A percentile compares a stretch with the other conserved stretches of the same genome.
Evolutionary conservation across 345 rosid species (phyloP).

Genomic region (Xanthoceras sorbifolium): DNA sequence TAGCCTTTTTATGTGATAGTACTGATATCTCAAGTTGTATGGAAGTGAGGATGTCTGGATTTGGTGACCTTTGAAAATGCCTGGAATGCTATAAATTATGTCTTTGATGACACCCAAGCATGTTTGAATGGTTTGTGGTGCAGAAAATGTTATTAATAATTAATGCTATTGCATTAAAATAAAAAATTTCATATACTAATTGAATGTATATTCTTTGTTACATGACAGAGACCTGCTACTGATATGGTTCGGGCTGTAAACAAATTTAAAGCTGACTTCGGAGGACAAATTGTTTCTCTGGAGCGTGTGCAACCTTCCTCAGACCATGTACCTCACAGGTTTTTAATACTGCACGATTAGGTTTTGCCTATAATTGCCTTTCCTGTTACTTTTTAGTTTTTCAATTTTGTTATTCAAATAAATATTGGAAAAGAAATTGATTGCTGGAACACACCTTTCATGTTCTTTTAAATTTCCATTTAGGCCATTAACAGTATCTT

Average conservation of each 20-base stretch:
- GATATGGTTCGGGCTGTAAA: conserved; percentile 92
- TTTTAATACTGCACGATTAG: neutral
- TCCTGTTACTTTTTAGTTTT: neutral
- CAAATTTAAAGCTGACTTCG: conserved; percentile 92
- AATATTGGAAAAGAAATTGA: neutral
- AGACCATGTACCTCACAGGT: conserved; percentile 97
- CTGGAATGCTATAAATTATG: conserved; percentile 2
- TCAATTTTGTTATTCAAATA: neutral
- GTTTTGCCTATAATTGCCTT: neutral
- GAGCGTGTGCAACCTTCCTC: conserved; percentile 96
- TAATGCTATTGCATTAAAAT: conserved; percentile 5
- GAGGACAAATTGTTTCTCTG: conserved; percentile 82
- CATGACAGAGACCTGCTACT: conserved; percentile 69
- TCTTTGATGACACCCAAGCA: neutral
- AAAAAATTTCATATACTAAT: neutral
- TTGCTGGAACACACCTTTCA: neutral
- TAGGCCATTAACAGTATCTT: neutral
- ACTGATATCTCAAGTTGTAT: neutral
- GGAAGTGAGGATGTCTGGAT: neutral
- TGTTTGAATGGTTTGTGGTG: neutral
- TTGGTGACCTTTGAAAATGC: neutral
- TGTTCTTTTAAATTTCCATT: neutral
- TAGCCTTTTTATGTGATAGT: neutral
- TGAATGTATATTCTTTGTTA: conserved; percentile 5
- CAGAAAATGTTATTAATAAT: neutral